These are phyloP conservation scores for Leavenworthia alabamica DNA, from an alignment of 345 rosid species.

Conservation along the genomic window DNA sequence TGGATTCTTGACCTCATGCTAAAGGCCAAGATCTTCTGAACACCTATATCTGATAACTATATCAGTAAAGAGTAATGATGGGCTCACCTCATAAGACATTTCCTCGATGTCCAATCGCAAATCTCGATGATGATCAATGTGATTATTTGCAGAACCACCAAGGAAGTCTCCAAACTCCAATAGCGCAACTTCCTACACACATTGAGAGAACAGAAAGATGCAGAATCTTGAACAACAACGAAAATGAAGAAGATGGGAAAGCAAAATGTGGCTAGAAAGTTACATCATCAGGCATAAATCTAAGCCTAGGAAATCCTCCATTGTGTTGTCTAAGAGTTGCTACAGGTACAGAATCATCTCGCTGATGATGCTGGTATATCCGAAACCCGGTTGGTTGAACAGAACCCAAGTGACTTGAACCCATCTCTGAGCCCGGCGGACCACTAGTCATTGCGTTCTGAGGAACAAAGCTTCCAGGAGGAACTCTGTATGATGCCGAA, in stretches of 20 bases:
- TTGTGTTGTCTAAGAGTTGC: constrained; percentile 43
- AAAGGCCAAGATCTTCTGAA: background rate
- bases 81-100: constrained; percentile 83
- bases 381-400: constrained; percentile 49
- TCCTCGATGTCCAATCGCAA: constrained; percentile 94
- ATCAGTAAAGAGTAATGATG: background rate
- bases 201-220: constrained; percentile 15
- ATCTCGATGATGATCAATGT: constrained; percentile 76
- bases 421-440: constrained; percentile 45
- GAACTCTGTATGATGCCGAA: constrained; percentile 25
- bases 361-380: constrained; percentile 44
- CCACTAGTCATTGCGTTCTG: constrained; percentile 28
- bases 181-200: constrained; percentile 68
- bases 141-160: constrained; percentile 41
- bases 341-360: constrained; percentile 40
- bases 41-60: background rate
- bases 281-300: constrained; percentile 81
- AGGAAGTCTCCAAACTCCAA: constrained; percentile 61
- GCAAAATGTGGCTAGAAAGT: constrained; percentile 3
- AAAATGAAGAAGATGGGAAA: background rate
- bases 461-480: constrained; percentile 36
- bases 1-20: background rate
- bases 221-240: background rate
- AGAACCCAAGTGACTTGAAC: constrained; percentile 43
- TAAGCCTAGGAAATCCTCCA: constrained; percentile 55